Evolutionary conservation across 805 yeast species (phyloP).

Genomic region (Metahyphopichia silvanorum): DNA sequence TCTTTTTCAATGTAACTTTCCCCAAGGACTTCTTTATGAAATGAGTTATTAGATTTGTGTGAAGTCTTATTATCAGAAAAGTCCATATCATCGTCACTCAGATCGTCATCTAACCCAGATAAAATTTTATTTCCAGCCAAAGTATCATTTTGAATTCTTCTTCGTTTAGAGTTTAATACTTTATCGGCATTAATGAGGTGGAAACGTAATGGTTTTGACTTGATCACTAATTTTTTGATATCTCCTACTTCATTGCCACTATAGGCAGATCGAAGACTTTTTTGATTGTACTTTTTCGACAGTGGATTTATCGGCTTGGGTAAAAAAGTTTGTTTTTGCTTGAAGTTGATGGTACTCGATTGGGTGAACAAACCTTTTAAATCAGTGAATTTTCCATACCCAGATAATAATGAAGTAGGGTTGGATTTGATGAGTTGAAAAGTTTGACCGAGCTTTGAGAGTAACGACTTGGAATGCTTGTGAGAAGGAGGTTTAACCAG

Average conservation of each 20-base stretch:
- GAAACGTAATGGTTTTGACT: conserved; percentile 38
- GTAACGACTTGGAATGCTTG: conserved; percentile 16
- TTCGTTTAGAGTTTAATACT: conserved; percentile 33
- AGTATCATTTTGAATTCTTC: conserved; percentile 18
- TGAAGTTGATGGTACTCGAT: conserved; percentile 15
- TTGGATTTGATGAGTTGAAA: conserved; percentile 27
- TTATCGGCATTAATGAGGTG: conserved; percentile 41
- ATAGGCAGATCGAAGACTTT: conserved; percentile 7
- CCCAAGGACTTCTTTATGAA: neutral
- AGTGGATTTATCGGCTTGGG: conserved; percentile 8
- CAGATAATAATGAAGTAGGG: conserved; percentile 2
- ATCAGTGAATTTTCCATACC: conserved; percentile 7
- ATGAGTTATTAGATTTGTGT: conserved; percentile 5
- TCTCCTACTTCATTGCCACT: conserved; percentile 20
- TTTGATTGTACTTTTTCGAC: conserved; percentile 3
- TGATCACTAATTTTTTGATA: conserved; percentile 33
- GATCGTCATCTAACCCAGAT: conserved; percentile 22
- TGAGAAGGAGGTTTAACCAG: neutral
- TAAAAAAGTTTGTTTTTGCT: conserved; percentile 3
- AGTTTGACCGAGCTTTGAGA: conserved; percentile 32
- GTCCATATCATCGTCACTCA: conserved; percentile 13
- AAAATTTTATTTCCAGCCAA: conserved; percentile 12
- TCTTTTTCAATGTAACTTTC: neutral
- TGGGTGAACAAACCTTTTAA: conserved; percentile 32
- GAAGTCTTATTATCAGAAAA: conserved; percentile 8